Evolutionary conservation across 495 filamentous ascomycete species (phyloP).

Genomic region (Penicillium diatomitis): DNA sequence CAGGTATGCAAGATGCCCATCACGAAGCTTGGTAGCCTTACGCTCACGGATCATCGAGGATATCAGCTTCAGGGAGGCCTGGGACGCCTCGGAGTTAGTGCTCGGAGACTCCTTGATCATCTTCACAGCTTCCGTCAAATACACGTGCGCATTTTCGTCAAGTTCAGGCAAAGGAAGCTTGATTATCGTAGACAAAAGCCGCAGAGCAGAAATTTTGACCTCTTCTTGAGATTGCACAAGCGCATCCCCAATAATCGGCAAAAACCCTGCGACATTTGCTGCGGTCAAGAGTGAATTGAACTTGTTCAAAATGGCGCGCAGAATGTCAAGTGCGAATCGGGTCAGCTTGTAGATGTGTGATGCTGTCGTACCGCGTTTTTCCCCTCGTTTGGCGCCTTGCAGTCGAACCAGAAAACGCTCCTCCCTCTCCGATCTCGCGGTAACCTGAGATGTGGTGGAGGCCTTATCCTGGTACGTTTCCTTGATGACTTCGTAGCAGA

Average conservation of each 20-base stretch:
- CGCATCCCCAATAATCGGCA: conserved; percentile 82
- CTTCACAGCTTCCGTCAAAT: conserved; percentile 73
- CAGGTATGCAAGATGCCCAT: conserved; percentile 73
- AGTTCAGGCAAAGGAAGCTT: conserved; percentile 70
- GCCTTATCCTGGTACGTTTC: conserved; percentile 59
- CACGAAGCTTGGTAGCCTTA: conserved; percentile 61
- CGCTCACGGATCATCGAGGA: conserved; percentile 78
- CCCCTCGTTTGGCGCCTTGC: conserved; percentile 60
- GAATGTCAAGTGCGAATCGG: conserved; percentile 76
- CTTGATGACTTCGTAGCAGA: conserved; percentile 89
- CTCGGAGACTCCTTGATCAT: conserved; percentile 67
- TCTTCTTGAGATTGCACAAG: conserved; percentile 78
- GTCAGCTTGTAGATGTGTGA: conserved; percentile 76
- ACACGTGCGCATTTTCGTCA: conserved; percentile 61
- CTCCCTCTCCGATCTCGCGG: conserved; percentile 46
- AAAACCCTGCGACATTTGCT: conserved; percentile 68
- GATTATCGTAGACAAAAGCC: conserved; percentile 73
- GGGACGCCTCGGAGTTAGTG: conserved; percentile 70
- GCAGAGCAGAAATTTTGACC: conserved; percentile 74
- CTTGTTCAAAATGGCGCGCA: conserved; percentile 73
- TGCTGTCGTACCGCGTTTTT: conserved; percentile 53
- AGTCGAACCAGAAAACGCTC: conserved; percentile 67
- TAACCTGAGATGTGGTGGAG: conserved; percentile 22
- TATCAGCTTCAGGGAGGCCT: conserved; percentile 79
- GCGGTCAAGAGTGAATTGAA: conserved; percentile 69